Evolutionary conservation across 192 early-diverging fungal genomes (phyloP), one percentile per base, ranked within the genome.

Genomic region (Entrophospora sp.): DNA sequence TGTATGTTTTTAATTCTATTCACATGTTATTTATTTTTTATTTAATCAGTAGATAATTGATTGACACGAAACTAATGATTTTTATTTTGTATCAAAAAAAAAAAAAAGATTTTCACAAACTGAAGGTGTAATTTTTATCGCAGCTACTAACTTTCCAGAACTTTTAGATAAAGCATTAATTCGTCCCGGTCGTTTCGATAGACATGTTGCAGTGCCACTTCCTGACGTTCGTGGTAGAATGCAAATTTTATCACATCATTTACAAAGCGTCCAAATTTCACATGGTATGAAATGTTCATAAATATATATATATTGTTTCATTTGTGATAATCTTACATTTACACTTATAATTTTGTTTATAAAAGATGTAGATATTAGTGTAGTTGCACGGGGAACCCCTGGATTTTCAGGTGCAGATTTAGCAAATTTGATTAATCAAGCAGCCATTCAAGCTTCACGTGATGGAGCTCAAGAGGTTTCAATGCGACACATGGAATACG

Each of bases 401-500:
- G 97, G 97, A 14, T 98, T 99, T 71, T 95, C 92, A n/a, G 97
- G 97, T 38, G 97, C 97, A n/a, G 94, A 99, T 73, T 73, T 99
- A 13, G 90, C 94, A 56, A 99, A 99, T 64, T 80, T 99, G 28
- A 84, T 98, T 71, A 99, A 99, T 73, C 91, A 95, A 37, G 96
- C 96, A 1, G 97, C 97, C 3, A 96, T 99, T 67, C 85, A 90
- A 63, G 97, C 96, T 0, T 88, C 88, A 20, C 89, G 94, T 56
- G 87, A 91, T 66, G 78, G 82, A 24, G 78, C 83, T n/a, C 77
- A 74, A 36, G 71, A 76, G 27, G 93, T 99, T 2, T 77, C 71
- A 7, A 87, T 89, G 77, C 80, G 74, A 49, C 90, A 98, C 67
- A 73, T 99, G 67, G 97, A 99, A 73, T 94, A 86, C 77, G 95